These are phyloP conservation scores for Colletotrichum zoysiae DNA, from an alignment of 2,329 filamentous ascomycete species.

Conservation along the genomic window DNA sequence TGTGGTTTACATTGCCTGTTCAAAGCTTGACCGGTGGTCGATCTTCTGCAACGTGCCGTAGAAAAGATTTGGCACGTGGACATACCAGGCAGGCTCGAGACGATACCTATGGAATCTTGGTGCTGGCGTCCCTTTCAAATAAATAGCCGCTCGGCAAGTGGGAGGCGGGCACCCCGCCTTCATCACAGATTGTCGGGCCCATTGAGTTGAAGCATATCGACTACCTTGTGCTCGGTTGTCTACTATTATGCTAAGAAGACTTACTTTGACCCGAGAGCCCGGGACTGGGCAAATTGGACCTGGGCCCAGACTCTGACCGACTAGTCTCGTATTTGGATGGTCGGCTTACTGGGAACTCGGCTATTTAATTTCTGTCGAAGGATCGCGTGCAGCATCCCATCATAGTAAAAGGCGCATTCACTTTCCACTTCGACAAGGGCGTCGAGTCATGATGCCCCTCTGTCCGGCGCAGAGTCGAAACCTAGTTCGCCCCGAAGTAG, in stretches of 20 bases:
- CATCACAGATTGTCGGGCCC: not conserved
- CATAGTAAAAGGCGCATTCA: not conserved
- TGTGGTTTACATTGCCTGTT: not conserved
- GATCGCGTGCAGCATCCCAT: not conserved
- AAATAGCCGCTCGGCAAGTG: not conserved
- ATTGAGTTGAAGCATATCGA: not conserved
- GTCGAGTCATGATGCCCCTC: not conserved
- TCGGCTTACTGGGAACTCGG: not conserved
- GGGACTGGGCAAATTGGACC: not conserved
- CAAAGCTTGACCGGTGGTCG: not conserved
- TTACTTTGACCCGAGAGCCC: not conserved
- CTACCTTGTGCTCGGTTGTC: too few species aligned
- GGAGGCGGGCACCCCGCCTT: not conserved
- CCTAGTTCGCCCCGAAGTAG: not conserved
- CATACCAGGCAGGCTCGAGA: not conserved
- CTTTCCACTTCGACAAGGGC: not conserved
- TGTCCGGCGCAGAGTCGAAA: not conserved
- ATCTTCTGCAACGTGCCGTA: not conserved
- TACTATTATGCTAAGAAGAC: not conserved
- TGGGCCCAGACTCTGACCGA: not conserved
- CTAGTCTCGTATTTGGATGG: not conserved
- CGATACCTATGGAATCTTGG: not conserved
- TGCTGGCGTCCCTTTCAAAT: not conserved
- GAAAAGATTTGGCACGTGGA: not conserved
- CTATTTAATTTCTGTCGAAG: not conserved